Evolutionary conservation across 1,284 basidiomycete species (phyloP), one percentile per base, ranked within the genome.

Genomic region (Mycosarcoma mackinlayi): DNA sequence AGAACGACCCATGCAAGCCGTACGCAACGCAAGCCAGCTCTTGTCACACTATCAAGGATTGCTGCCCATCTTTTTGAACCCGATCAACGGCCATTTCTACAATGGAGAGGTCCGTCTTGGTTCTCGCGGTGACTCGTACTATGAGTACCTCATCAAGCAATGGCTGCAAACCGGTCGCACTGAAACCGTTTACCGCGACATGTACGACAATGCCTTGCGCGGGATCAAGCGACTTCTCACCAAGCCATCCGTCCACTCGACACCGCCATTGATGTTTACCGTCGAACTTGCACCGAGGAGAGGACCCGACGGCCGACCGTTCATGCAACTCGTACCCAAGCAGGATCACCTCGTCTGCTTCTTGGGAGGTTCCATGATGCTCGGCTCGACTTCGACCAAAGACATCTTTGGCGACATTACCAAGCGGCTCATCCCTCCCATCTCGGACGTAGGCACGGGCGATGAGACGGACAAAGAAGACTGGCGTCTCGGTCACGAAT

Each of bases 271-370:
- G 68, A 86, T 89, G 25, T 94, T 92, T 83, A 95, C 92, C 0
- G 88, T 90, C 45, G 94, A 98, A 82, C 86, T 97, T 6, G 46
- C 44, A 10, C 70, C 70, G 2, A 50, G 57, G 6, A 35, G 61
- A 16, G 28, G 11, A 13, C 1, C 1, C 9, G 53, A 64, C 11
- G 59, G 59, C 9, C 25, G 41, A 6, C 50, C 46, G 7, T 57
- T 35, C 28, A 75, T 76, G 65, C 38, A 41, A 23, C 84, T 91
- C 14, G 85, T 87, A 1, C 90, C 91, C 14, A 95, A 96, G 83
- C 94, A 98, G 85, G 94, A 98, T 82, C 94, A 97, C 83, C 88
- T 98, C 19, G 94, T 93, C 1, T 97, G 94, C 84, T 98, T 97
- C 88, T 85, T 97, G 41, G 93, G 91, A 31, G 94, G 93, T 6